A percentile compares a stretch with the other conserved stretches of the same genome.
These are phyloP conservation scores for Gracilariopsis chorda DNA, from an alignment of 23 red algal species.

Conservation along the genomic window DNA sequence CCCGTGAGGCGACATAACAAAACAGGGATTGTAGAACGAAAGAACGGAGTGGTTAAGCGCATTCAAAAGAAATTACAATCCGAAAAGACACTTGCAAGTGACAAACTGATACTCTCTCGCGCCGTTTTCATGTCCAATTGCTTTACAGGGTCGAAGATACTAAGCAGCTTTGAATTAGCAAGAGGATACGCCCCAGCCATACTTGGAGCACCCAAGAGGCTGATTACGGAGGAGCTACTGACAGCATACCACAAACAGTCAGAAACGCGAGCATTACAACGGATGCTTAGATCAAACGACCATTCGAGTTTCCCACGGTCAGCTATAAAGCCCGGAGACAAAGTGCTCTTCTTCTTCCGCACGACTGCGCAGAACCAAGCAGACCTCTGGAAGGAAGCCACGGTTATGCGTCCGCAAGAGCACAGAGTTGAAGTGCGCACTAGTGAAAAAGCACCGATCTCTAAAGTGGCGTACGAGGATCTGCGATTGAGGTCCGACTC, in stretches of 20 bases:
- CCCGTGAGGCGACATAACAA: slow-evolving; percentile 6
- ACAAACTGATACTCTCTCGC: background rate
- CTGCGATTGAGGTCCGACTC: too few relatives aligned
- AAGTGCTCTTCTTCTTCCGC: background rate
- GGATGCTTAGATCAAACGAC: background rate
- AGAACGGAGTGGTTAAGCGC: background rate
- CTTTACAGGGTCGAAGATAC: background rate
- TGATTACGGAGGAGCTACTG: background rate
- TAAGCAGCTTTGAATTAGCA: background rate
- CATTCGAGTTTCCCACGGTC: too few relatives aligned
- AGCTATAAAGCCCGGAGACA: too few relatives aligned
- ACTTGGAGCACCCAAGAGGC: background rate
- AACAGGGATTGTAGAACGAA: slow-evolving; percentile 1
- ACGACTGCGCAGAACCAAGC: background rate
- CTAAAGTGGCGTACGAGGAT: too few relatives aligned
- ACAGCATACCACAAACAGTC: background rate
- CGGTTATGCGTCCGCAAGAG: background rate
- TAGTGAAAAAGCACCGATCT: too few relatives aligned
- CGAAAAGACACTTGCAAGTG: background rate
- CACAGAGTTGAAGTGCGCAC: too few relatives aligned
- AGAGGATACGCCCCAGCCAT: background rate
- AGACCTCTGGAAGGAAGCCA: background rate
- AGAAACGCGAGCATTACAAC: background rate
- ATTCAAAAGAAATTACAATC: background rate
- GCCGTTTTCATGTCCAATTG: background rate